Evolutionary conservation across 2,329 filamentous ascomycete genomes (phyloP).

Genomic region (Coleophoma crateriformis): DNA sequence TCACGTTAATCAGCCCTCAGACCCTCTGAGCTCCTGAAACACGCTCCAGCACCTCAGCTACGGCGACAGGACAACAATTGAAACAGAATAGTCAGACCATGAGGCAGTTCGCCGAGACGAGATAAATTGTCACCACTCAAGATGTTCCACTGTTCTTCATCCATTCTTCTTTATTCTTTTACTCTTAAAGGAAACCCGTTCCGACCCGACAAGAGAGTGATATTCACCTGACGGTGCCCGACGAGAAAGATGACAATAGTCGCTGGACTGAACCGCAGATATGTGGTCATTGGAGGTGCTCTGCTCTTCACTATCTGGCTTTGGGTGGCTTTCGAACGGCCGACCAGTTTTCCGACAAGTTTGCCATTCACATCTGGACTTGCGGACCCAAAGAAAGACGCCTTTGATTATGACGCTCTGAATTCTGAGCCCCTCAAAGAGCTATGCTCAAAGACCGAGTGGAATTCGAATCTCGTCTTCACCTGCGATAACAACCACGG

Average conservation of each 20-base stretch:
- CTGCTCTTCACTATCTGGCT: constrained; percentile 11
- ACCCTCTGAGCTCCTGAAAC: too few relatives aligned
- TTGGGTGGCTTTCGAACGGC: constrained; percentile 15
- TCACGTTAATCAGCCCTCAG: too few relatives aligned
- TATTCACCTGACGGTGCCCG: neutral
- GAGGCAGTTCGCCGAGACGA: too few relatives aligned
- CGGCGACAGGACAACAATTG: too few relatives aligned
- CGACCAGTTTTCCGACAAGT: constrained; percentile 12
- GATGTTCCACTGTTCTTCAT: too few relatives aligned
- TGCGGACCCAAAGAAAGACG: constrained; percentile 8
- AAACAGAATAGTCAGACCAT: too few relatives aligned
- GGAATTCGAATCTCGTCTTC: constrained; percentile 30
- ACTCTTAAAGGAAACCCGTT: too few relatives aligned
- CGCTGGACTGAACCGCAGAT: constrained; percentile 12
- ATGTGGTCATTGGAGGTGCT: constrained; percentile 8
- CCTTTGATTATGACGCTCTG: constrained; percentile 31
- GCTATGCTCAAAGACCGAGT: constrained; percentile 26
- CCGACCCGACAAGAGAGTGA: too few relatives aligned
- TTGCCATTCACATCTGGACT: constrained; percentile 14
- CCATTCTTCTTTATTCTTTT: too few relatives aligned
- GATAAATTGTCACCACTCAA: too few relatives aligned
- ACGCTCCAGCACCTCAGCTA: too few relatives aligned
- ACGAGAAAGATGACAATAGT: neutral
- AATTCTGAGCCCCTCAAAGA: constrained; percentile 28
- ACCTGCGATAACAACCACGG: constrained; percentile 34